Evolutionary conservation across 2,329 filamentous ascomycete species (phyloP), one percentile per base, ranked within the genome.

Genomic region (Sporothrix variecibatus): DNA sequence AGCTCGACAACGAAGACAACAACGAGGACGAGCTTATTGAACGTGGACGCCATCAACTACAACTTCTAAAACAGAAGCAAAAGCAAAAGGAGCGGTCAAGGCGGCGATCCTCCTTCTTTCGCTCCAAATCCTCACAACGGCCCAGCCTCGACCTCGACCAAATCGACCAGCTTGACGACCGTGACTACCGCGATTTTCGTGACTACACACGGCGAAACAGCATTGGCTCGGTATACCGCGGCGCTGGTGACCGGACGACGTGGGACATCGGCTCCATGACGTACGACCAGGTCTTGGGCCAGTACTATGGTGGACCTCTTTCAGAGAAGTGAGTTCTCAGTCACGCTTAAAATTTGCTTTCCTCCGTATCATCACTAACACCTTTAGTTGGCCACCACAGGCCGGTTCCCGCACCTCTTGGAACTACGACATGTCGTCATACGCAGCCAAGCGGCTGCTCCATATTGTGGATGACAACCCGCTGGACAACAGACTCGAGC

Each of bases 391-490:
- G 77, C 79, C 81, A 31, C 74, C 78, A 31, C 72, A 78, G 56
- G 79, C 80, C 46, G 78, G 78, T 31, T 80, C 81, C 53, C 83
- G 82, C 65, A 78, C 81, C 5, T 85, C 84, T 5, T 82, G 82
- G 77, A 84, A 83, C 73, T 85, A 86, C 78, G 82, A 86, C 73
- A 74, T 83, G 70, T 80, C 80, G 38, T 85, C 84, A 34, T 86
- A 86, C 78, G 84, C 85, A 77, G 82, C 84, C n/a, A 82, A 84
- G 75, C 82, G 84, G 7, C 77, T 86, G 9, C 77, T 86, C 53
- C 83, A 84, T 71, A 77, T 84, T 40, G 79, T 79, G 20, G 83
- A 83, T 75, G 81, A 82, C 20, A 77, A 80, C 6, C 75, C 76
- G 0, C 75, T 81, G 38, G 81, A 83, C 70, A 77, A 81, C 43